Percentiles rank a stretch among this genome's conserved stretches.
phyloP scores from a whole-genome alignment of 495 filamentous ascomycete species.

The Penicillium bovifimosum region DNA sequence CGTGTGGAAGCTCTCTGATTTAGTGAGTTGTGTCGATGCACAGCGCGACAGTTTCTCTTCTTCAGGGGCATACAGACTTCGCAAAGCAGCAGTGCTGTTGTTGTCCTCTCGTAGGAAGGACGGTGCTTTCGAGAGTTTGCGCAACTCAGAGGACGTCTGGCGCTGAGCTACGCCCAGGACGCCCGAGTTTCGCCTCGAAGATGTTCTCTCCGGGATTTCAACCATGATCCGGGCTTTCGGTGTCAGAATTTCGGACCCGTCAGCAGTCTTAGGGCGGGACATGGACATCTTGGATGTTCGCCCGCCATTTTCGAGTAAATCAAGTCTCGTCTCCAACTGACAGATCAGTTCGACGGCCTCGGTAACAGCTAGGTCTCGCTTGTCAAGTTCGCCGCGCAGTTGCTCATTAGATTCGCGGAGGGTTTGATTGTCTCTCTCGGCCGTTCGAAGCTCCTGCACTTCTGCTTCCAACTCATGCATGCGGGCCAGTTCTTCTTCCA shows the following conservation, averaged over 20 bases:
- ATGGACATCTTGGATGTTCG: constrained; percentile 24
- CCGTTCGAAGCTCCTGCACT: constrained; percentile 54
- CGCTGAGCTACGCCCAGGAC: constrained; percentile 8
- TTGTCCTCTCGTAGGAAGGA: constrained; percentile 61
- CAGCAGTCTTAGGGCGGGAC: constrained; percentile 16
- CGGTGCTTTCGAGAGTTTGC: constrained; percentile 48
- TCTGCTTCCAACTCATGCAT: constrained; percentile 60
- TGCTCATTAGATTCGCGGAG: constrained; percentile 57
- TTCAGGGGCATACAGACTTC: constrained; percentile 55
- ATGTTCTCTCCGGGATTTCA: constrained; percentile 40
- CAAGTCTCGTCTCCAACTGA: constrained; percentile 61
- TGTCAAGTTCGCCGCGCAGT: constrained; percentile 63
- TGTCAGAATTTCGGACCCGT: constrained; percentile 22
- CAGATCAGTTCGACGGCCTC: constrained; percentile 81
- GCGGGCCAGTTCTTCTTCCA: constrained; percentile 61
- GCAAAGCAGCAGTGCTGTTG: constrained; percentile 58
- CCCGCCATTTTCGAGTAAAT: constrained; percentile 41
- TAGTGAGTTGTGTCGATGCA: constrained; percentile 29
- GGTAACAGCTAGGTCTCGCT: constrained; percentile 69
- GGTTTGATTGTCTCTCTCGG: constrained; percentile 44
- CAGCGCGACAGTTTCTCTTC: constrained; percentile 33
- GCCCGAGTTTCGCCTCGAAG: constrained; percentile 29
- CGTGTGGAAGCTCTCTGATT: constrained; percentile 35
- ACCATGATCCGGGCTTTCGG: constrained; percentile 24
- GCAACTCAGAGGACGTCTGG: constrained; percentile 22